Percentiles rank a stretch among this genome's conserved stretches.
These are phyloP conservation scores for Colletotrichum horii DNA, from an alignment of 2,329 filamentous ascomycete species.

Conservation along the genomic window DNA sequence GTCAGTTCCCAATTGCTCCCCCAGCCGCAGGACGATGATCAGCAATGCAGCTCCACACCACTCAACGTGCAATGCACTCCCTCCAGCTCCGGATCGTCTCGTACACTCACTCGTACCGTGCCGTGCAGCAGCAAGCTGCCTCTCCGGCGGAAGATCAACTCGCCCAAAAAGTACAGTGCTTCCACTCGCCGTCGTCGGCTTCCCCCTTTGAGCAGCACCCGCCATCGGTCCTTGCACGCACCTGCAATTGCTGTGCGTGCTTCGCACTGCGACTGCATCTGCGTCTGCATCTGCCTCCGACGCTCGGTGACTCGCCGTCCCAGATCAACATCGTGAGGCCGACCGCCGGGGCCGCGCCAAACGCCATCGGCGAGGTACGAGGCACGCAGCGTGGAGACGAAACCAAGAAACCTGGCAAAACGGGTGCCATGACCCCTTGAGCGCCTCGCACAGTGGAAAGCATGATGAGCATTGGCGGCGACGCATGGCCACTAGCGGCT, in stretches of 20 bases:
- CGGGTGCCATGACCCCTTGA: conserved; percentile 1
- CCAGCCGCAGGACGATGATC: conserved; percentile 7
- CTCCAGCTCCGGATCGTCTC: background rate
- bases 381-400: background rate
- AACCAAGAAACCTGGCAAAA: conserved; percentile 12
- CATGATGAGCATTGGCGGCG: background rate
- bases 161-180: background rate
- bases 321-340: background rate
- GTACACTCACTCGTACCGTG: background rate
- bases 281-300: background rate
- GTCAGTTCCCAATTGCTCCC: background rate
- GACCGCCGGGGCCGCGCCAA: background rate
- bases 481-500: background rate
- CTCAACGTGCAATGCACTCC: background rate
- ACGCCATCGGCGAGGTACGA: background rate
- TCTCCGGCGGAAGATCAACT: background rate
- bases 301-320: background rate
- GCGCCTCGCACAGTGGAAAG: conserved; percentile 8
- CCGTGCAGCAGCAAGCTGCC: background rate
- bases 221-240: background rate
- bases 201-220: background rate
- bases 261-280: background rate
- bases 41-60: background rate
- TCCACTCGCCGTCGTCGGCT: background rate
- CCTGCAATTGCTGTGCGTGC: background rate